phyloP scores from a whole-genome alignment of 768 basidiomycete genomes.

The Pisolithus microcarpus region DNA sequence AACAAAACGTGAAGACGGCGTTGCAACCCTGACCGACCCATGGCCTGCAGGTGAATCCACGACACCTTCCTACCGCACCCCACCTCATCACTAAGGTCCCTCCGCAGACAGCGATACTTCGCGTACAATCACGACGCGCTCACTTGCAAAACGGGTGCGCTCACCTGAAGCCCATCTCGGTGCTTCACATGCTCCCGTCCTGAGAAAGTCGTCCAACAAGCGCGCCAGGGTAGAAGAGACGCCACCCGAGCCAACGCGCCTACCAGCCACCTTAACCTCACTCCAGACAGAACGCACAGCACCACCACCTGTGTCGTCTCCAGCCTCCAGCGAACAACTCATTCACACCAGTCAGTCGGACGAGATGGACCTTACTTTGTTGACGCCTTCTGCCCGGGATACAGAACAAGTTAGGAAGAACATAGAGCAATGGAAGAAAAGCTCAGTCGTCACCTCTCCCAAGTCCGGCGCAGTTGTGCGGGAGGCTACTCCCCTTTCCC shows the following conservation, averaged over 20 bases:
- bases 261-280: constrained; percentile 4
- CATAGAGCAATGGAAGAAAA: constrained; percentile 39
- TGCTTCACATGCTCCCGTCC: constrained; percentile 1
- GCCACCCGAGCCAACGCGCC: constrained; percentile 4
- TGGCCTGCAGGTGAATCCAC: constrained; percentile 18
- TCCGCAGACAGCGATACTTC: constrained; percentile 9
- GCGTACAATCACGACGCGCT: constrained; percentile 7
- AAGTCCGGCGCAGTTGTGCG: constrained; percentile 13
- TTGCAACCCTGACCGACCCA: neutral
- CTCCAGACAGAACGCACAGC: constrained; percentile 34
- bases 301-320: constrained; percentile 15
- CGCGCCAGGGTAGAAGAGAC: constrained; percentile 12
- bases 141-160: constrained; percentile 17
- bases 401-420: constrained; percentile 27
- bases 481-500: constrained; percentile 8
- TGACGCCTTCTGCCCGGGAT: constrained; percentile 19
- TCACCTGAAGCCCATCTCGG: constrained; percentile 14
- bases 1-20: constrained; percentile 1
- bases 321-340: constrained; percentile 24
- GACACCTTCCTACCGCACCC: neutral
- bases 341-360: constrained; percentile 65
- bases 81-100: constrained; percentile 1
- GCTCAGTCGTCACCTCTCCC: constrained; percentile 15
- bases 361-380: constrained; percentile 46
- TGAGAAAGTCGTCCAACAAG: constrained; percentile 18